Base-by-base conservation (phyloP, 352 stramenopile species). In the Phytophthora lateralis region DNA sequence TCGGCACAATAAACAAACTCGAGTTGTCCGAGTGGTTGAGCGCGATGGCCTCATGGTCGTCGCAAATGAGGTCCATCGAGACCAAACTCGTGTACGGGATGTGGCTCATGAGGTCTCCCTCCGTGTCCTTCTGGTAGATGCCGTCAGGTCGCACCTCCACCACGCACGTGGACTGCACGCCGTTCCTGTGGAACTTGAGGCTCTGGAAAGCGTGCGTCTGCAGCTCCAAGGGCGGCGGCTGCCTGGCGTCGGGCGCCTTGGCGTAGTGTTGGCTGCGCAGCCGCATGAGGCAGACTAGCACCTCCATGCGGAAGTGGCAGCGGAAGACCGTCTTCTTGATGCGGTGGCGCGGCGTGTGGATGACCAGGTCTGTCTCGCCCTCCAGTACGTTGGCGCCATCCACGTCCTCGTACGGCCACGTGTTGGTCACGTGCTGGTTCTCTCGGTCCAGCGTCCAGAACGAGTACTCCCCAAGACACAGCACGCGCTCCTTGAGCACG, bases 1-100 rank as follows among this genome's bases (percentile, higher is more conserved):
- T 77, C 43, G 75, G 63, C 0, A 92, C 78, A 44, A 90, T 48
- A 41, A 94, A 94, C 8, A 94, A 55, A 58, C 85, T 94, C 41
- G 85, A 94, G 43, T 92, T 92, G 62, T 92, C 81, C 30, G 82
- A 81, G 45, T 94, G 82, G 56, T 94, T 94, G 10, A 94, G 62
- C 6, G 75, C 49, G 51, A 94, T 86, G 11, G 81, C 82, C 11
- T 87, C 75, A 47, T 83, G 78, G 48, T 90, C 69, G 56, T 94
- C 81, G 38, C 76, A 89, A n/a, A 94, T 82, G 45, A 94, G 37
- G 48, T 94, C 82, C 34, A 94, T 90, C 0, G 85, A 94, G 20
- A 94, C 85, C 18, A 94, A 66, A 50, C 81, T 92, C 10, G 85
- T 92, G 59, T 91, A 94, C 18, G 81, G 71, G 51, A 94, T 91